Evolutionary conservation across 148 eudicot species (phyloP), one percentile per base, ranked within the genome.

Genomic region (Tetragonia tetragonoides): DNA sequence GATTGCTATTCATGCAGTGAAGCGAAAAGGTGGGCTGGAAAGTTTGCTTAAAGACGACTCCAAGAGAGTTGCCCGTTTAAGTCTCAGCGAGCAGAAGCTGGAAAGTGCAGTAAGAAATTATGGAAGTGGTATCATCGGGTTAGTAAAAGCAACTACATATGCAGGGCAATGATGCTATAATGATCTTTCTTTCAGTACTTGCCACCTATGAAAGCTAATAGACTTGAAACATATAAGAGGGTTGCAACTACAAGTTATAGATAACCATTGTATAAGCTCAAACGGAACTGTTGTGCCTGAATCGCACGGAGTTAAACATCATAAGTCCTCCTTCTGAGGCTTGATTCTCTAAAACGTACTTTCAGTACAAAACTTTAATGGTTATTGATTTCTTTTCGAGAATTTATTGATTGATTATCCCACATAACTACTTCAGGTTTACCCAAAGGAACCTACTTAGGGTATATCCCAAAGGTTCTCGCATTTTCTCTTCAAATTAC

Each of bases 361-460:
- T n/a, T 8, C 28, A 21, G 64, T 60, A 20, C 28, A 60, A 60
- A 60, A 60, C 64, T 60, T 60, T 16, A 57, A 60, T 20, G 28
- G 7, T 16, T 57, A 20, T 60, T n/a, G 64, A 60, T 6, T 6
- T n/a, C n/a, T 60, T 60, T 49, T 20, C 23, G 28, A 60, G 64
- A 17, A n/a, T 60, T 17, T 21, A 60, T n/a, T 60, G 7, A 59
- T 54, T 10, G 11, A 54, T 6, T 20, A n/a, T 6, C 64, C n/a
- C 23, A 6, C 23, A 60, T 60, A 18, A 68, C 73, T 18, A 47
- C 59, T 70, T 70, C 70, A 92, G 97, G 81, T 90, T 92, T 84
- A 92, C 94, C 7, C 94, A 86, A 73, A 77, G 79, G 76, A 90
- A 92, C 78, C 67, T 92, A 21, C 88, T 92, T 21, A 92, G 94